Evolutionary conservation across 192 early-diverging fungal genomes (phyloP), one percentile per base, ranked within the genome.

Genomic region (Coemansia sp.): DNA sequence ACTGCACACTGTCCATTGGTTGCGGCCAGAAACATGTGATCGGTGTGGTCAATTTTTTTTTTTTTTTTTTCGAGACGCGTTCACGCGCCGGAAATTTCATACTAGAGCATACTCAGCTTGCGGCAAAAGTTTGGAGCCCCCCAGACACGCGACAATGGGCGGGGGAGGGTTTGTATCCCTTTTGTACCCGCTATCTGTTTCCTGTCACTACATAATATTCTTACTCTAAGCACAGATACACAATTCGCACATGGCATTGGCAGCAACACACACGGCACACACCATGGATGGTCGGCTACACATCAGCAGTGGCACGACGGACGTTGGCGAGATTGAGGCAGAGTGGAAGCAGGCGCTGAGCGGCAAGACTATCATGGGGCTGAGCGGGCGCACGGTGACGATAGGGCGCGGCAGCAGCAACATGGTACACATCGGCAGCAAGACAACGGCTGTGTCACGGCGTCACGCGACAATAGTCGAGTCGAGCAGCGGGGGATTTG

Each of bases 321-420:
- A 6, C 61, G 63, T 18, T 40, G 40, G 31, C 27, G 40, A 40
- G 3, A 1, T 47, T 27, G 71, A 73, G 15, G 65, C 36, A 4
- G 65, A 69, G 40, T 84, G 81, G 81, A 47, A 36, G 36, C 67
- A 73, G 61, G 73, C 71, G 43, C 77, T 84, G 15, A 43, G 54
- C 29, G 42, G 49, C 72, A 85, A 80, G 65, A 64, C 77, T 31
- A 77, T 85, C 7, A 33, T 63, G 18, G 83, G 83, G 16, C 59
- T 80, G 52, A 10, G 43, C 61, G 64, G 31, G 6, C 75, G 73
- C 34, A 59, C 75, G 5, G 67, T 85, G 52, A 75, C 73, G 27
- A 77, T 85, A 31, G 83, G 83, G 40, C 83, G 83, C 55, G 74
- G 79, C 75, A 74, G 72, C 71, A 51, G 46, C 15, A 74, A 79